Base-by-base conservation (phyloP, 179 eudicot genomes). In the Drosera spatulata region DNA sequence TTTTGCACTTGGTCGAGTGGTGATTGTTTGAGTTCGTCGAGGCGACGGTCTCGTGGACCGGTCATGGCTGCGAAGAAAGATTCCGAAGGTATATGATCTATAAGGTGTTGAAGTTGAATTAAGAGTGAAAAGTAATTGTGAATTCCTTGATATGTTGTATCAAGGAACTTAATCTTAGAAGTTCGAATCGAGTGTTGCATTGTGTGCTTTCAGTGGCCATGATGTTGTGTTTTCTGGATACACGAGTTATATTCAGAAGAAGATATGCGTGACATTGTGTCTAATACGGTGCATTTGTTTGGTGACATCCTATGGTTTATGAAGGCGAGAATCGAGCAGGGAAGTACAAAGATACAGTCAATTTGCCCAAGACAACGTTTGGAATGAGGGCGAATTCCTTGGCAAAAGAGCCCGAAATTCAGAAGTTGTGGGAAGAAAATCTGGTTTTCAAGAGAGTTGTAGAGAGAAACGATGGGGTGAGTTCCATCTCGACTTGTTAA, bases 371-470 rank as follows among this genome's bases (percentile, higher is more conserved):
- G 67, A 94, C 99, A 37, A 65, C 75, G 39, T 94, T 94, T 79
- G 91, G 91, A 66, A 78, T 94, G 95, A 83, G 96, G 77, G 99
- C 99, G 9, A 94, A 91, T 74, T 80, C 99, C 66, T 52, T 83
- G 14, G 69, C 61, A 39, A 83, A 90, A 81, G 99, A 94, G 68
- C 99, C 99, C 62, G 99, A 94, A 79, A 75, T 94, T 75, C 99
- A 94, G 73, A 90, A 85, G 75, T 46, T 94, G 69, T 94, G 99
- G 99, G 97, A 90, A 69, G 97, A 90, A 59, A 85, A 85, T 60
- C 89, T 85, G 73, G 82, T 94, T 58, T 87, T 80, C 66, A 87
- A 82, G 70, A 83, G 78, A 75, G 84, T 81, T 47, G 69, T 77
- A 40, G 90, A 82, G n/a, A 80, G 77, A 68, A 94, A 94, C 68